Conservation (phyloP, 768 basidiomycete genomes). For the Sarcodon aspratus region DNA sequence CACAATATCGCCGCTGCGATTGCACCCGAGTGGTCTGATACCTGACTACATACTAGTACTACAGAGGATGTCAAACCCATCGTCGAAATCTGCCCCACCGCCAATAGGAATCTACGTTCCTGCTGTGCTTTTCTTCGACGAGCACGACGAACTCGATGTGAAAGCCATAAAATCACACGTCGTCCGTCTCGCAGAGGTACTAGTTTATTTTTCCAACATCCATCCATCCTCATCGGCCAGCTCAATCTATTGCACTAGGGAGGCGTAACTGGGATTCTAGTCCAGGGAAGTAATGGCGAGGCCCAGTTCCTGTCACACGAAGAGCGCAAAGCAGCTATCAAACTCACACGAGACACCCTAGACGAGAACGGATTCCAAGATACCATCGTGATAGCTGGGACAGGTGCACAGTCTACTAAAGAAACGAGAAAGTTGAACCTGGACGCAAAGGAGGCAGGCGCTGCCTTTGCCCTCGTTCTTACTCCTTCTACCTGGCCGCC, state of each 20-base stretch:
- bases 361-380: conserved; percentile 60
- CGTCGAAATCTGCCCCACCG: conserved; percentile 23
- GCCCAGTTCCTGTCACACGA: conserved; percentile 68
- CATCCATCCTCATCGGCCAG: conserved; percentile 6
- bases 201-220: conserved; percentile 9
- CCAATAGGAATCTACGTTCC: conserved; percentile 70
- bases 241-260: conserved; percentile 25
- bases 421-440: conserved; percentile 61
- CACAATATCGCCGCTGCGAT: no score
- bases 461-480: conserved; percentile 63
- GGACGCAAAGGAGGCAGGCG: conserved; percentile 77
- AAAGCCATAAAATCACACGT: conserved; percentile 58
- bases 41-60: no score
- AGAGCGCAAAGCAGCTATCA: conserved; percentile 54
- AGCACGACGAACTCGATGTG: conserved; percentile 61
- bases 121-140: conserved; percentile 62
- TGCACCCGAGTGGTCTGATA: no score
- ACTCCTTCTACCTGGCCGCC: conserved; percentile 65
- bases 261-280: conserved; percentile 60
- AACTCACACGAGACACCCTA: conserved; percentile 56
- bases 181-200: conserved; percentile 59
- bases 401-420: conserved; percentile 69
- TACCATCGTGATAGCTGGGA: conserved; percentile 69
- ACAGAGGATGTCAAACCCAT: no score
- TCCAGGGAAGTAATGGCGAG: conserved; percentile 68